Base-by-base conservation (phyloP, 2,329 filamentous ascomycete genomes). In the Botrytis squamosa region DNA sequence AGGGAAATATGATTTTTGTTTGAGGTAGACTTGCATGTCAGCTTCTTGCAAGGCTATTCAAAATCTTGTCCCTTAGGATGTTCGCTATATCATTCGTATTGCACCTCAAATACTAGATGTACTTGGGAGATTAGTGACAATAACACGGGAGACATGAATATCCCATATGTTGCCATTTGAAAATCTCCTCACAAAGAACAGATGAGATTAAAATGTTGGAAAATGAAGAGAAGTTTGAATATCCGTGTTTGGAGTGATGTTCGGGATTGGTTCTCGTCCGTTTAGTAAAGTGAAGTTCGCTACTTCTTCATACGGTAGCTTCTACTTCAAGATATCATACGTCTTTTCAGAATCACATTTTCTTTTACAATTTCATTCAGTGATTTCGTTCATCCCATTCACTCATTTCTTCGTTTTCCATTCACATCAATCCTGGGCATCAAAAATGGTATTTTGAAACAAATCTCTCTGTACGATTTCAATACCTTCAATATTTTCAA, bases 221-320 rank as follows among this genome's bases (percentile, higher is more conserved):
- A 16, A n/a, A 3, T 6, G 6, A 33, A 25, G 38, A 42, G 49
- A 57, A 69, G 66, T 68, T 10, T 29, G 10, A 42, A 57, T 68
- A 2, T 57, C 14, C 5, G 9, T 57, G 25, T 40, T 69, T 10
- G 18, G n/a, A 57, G 49, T 57, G 66, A 69, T 57, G 18, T 42
- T 57, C 25, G 22, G n/a, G 12, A 57, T 33, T 57, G 18, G 18
- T 42, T 49, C 33, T 14, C 49, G 10, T 57, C 66, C 49, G 49
- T 29, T 57, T 25, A 69, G 42, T 66, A 25, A 66, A 38, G 10
- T 69, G 36, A 69, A 69, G 18, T 44, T 57, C n/a, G 66, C 38
- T 42, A 44, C 66, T 69, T 69, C 66, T 36, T 57, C 7, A 22
- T 40, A 57, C 55, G 10, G 36, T 12, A 69, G 22, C n/a, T 44